Conservation (phyloP, 352 stramenopile genomes). For the Elongisporangium undulatum region DNA sequence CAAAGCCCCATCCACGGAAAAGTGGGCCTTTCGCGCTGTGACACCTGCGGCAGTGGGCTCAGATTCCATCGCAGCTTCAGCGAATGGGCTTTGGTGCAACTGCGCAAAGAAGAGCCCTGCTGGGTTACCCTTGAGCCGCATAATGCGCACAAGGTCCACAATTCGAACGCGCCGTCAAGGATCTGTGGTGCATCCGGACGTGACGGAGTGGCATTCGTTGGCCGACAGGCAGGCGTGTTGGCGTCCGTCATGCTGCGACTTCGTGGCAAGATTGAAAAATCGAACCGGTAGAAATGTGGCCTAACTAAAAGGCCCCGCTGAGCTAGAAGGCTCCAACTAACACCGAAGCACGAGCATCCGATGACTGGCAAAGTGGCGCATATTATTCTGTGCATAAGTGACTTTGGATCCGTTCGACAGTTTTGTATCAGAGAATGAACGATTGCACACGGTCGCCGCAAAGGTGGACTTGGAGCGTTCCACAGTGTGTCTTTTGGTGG, state of each 20-base stretch:
- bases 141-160: not conserved
- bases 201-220: not conserved
- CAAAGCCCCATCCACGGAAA: not conserved
- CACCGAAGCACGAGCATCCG: not conserved
- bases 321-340: not conserved
- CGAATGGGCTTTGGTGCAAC: not conserved
- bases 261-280: not conserved
- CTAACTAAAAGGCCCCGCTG: not conserved
- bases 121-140: not conserved
- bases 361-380: not conserved
- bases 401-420: not conserved
- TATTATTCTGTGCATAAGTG: not conserved
- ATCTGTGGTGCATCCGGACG: not conserved
- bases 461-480: not conserved
- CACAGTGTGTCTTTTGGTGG: not conserved
- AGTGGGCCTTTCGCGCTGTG: not conserved
- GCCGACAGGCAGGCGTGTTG: not conserved
- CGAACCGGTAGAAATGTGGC: not conserved
- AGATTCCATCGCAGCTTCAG: not conserved
- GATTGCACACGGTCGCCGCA: not conserved
- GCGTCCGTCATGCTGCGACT: not conserved
- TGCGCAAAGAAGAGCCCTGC: not conserved
- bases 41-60: not conserved
- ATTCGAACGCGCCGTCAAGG: not conserved
- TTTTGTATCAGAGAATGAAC: not conserved